phyloP scores from a whole-genome alignment of 2,329 filamentous ascomycete species.

The Chaetomiaceae sp. region DNA sequence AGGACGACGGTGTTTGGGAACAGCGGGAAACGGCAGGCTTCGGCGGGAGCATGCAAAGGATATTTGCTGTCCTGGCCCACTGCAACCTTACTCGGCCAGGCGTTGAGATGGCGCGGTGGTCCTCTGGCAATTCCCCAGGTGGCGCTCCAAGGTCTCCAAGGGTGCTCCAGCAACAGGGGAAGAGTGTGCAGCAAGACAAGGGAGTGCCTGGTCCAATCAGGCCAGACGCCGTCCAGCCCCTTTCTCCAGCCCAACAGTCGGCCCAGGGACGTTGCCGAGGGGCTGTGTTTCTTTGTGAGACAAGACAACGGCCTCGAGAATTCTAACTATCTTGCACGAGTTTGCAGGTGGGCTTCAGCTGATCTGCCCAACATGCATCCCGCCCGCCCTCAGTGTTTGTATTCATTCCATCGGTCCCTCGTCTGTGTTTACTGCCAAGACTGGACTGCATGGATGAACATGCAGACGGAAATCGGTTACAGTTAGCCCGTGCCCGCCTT shows the following conservation, averaged over 20 bases:
- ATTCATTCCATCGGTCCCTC: too few relatives aligned
- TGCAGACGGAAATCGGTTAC: background rate
- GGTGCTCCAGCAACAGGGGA: conserved; percentile 9
- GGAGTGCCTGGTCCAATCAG: conserved; percentile 5
- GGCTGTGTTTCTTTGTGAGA: background rate
- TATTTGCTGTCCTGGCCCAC: conserved; percentile 13
- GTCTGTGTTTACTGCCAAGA: background rate
- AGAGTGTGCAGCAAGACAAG: background rate
- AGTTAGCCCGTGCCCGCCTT: too few relatives aligned
- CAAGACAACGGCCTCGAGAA: background rate
- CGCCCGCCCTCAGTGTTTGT: too few relatives aligned
- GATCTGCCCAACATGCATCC: too few relatives aligned
- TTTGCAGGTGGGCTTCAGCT: too few relatives aligned
- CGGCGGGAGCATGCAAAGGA: background rate
- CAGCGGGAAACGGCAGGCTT: conserved; percentile 11
- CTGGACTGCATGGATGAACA: background rate
- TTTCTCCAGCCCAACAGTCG: background rate
- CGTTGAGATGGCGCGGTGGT: background rate
- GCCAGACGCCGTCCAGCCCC: background rate
- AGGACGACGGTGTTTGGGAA: background rate
- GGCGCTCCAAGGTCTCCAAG: background rate
- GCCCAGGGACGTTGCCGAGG: conserved; percentile 5
- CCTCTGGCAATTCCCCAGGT: background rate
- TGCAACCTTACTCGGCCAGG: conserved; percentile 7
- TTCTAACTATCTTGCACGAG: background rate